Percentiles rank a stretch among this genome's conserved stretches.
These are phyloP conservation scores for Magnolia officinalis DNA, from an alignment of 164 flowering plant genomes.

Conservation along the genomic window DNA sequence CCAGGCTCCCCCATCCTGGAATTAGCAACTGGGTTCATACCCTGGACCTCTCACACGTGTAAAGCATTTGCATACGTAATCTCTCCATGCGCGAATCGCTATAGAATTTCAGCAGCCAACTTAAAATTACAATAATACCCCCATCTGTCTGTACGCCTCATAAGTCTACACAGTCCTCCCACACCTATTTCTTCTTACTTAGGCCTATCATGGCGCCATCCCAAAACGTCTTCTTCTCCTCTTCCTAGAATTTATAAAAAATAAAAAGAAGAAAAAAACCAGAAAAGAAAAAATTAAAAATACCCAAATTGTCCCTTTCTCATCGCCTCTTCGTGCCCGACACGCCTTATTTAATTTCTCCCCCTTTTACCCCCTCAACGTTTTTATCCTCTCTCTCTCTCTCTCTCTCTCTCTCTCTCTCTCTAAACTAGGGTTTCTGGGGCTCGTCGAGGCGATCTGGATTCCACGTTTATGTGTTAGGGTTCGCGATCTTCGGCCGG, in stretches of 20 bases:
- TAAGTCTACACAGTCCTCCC: no score
- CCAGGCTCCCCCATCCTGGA: no score
- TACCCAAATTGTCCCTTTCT: background rate
- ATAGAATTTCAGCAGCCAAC: no score
- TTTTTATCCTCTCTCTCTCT: background rate
- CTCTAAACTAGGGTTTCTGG: background rate
- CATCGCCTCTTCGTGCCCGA: constrained; percentile 19
- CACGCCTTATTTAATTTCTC: constrained; percentile 9
- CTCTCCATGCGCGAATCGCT: no score
- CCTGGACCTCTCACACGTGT: no score
- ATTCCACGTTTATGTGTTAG: background rate
- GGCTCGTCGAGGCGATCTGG: constrained; percentile 1
- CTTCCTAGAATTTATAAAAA: background rate
- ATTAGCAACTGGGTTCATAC: no score
- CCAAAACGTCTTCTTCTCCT: background rate
- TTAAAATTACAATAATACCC: no score
- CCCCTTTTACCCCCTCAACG: background rate
- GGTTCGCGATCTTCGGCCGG: background rate
- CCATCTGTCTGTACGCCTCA: no score
- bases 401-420: no score
- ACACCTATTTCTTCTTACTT: background rate
- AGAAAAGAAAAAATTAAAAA: background rate
- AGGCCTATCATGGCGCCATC: constrained; percentile 4
- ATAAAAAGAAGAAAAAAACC: background rate
- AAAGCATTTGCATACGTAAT: no score